phyloP scores from a whole-genome alignment of 305 asterid species.

The Solanum hybrid region DNA sequence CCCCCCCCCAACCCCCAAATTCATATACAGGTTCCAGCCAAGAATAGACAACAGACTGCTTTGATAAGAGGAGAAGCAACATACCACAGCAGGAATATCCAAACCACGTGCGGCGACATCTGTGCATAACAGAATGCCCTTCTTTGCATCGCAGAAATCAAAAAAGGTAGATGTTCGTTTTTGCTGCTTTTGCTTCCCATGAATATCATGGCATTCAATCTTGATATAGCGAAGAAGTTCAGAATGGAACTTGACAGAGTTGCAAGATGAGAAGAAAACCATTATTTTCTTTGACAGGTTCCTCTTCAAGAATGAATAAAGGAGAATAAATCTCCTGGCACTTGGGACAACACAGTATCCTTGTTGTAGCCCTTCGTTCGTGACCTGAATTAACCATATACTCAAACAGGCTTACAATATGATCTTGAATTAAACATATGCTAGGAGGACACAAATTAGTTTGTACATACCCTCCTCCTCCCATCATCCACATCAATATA shows the following conservation, averaged over 20 bases:
- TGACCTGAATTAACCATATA: conserved; percentile 40
- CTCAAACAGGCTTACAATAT: neutral
- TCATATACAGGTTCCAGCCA: neutral
- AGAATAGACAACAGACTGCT: neutral
- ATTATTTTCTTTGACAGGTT: conserved; percentile 81
- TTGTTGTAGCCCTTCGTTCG: conserved; percentile 92
- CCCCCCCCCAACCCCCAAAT: neutral
- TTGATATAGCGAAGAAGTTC: conserved; percentile 70
- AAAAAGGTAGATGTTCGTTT: conserved; percentile 73
- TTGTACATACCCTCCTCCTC: conserved; percentile 48
- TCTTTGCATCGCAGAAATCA: conserved; percentile 74
- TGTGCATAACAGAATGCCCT: conserved; percentile 84
- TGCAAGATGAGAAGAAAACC: conserved; percentile 96
- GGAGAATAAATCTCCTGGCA: conserved; percentile 72
- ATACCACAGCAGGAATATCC: conserved; percentile 95
- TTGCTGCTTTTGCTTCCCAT: conserved; percentile 93
- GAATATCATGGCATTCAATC: conserved; percentile 64
- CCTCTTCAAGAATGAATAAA: conserved; percentile 81
- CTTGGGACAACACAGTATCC: conserved; percentile 85
- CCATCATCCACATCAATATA: conserved; percentile 85
- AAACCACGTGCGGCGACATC: conserved; percentile 99
- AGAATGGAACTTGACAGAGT: conserved; percentile 74
- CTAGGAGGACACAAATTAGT: neutral
- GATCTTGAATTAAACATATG: neutral
- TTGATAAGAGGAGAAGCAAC: conserved; percentile 9